These are phyloP conservation scores for Mycena galopus DNA, from an alignment of 768 basidiomycete species.

Conservation along the genomic window DNA sequence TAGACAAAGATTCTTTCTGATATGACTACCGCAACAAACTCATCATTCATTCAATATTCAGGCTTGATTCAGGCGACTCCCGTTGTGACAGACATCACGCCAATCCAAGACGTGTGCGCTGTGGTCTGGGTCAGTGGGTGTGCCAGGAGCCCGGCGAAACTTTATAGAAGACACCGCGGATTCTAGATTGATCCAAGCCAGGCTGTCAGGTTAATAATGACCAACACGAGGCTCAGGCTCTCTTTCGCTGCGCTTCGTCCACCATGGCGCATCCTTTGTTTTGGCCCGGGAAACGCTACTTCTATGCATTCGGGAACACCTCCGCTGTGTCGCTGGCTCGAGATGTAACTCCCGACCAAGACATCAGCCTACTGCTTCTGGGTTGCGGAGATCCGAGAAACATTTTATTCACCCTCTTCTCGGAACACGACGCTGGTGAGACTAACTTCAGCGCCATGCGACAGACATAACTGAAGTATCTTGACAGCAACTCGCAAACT, in stretches of 20 bases:
- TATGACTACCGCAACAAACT: too few relatives aligned
- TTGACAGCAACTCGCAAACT: conserved; percentile 45
- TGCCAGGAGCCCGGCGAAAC: too few relatives aligned
- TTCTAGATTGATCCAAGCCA: too few relatives aligned
- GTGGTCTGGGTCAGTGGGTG: too few relatives aligned
- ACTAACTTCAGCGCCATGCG: not conserved
- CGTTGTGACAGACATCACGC: too few relatives aligned
- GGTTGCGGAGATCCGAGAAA: conserved; percentile 71
- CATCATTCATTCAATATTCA: too few relatives aligned
- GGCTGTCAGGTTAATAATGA: not conserved
- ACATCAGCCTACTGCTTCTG: conserved; percentile 62
- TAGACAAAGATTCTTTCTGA: too few relatives aligned
- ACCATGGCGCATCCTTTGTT: conserved; percentile 59
- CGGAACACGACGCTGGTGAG: conserved; percentile 44
- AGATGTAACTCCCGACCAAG: conserved; percentile 59
- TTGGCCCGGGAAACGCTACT: conserved; percentile 61
- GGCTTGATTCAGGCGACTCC: too few relatives aligned
- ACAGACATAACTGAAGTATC: conserved; percentile 1
- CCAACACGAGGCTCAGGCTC: too few relatives aligned
- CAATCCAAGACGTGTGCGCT: too few relatives aligned
- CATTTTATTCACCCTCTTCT: conserved; percentile 62
- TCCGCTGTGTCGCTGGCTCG: too few relatives aligned
- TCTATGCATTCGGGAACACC: conserved; percentile 75
- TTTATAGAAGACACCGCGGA: too few relatives aligned
- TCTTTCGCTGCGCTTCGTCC: not conserved